phyloP scores from a whole-genome alignment of 257 asterid genomes.

The Orobanche coerulescens region DNA sequence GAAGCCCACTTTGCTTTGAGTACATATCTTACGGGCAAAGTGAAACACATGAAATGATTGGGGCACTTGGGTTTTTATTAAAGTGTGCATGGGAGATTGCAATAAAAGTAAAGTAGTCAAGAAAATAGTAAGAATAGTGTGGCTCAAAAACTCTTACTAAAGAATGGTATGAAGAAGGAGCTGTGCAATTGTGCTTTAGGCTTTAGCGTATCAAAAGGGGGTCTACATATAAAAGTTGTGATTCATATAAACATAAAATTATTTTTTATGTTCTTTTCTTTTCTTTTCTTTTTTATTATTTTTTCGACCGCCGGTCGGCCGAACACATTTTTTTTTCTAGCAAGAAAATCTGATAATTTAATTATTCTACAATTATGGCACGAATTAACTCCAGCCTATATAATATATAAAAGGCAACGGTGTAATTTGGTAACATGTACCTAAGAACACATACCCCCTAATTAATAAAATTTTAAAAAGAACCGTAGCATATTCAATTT shows the following conservation, averaged over 20 bases:
- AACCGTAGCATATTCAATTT: too few relatives aligned
- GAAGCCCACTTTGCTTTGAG: constrained; percentile 22
- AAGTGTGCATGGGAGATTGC: constrained; percentile 17
- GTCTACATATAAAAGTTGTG: constrained; percentile 21
- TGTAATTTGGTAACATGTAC: too few relatives aligned
- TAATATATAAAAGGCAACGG: too few relatives aligned
- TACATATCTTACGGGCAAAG: constrained; percentile 33
- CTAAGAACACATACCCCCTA: too few relatives aligned
- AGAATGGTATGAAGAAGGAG: constrained; percentile 22
- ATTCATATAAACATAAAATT: constrained; percentile 16
- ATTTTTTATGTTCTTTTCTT: background rate
- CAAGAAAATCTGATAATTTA: too few relatives aligned
- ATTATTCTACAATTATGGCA: too few relatives aligned
- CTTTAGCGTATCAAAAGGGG: constrained; percentile 28
- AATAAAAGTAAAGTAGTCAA: constrained; percentile 13
- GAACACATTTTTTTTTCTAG: too few relatives aligned
- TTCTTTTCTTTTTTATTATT: background rate
- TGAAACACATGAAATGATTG: constrained; percentile 39
- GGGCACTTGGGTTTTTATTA: constrained; percentile 27
- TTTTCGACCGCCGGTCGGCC: too few relatives aligned
- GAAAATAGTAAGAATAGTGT: background rate
- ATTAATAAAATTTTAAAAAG: too few relatives aligned
- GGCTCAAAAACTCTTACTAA: constrained; percentile 7
- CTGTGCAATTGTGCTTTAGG: constrained; percentile 14
- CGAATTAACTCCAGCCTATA: too few relatives aligned